Percentiles rank a stretch among this genome's conserved stretches.
These are phyloP conservation scores for Alternaria ethzedia DNA, from an alignment of 2,329 filamentous ascomycete genomes.

Conservation along the genomic window DNA sequence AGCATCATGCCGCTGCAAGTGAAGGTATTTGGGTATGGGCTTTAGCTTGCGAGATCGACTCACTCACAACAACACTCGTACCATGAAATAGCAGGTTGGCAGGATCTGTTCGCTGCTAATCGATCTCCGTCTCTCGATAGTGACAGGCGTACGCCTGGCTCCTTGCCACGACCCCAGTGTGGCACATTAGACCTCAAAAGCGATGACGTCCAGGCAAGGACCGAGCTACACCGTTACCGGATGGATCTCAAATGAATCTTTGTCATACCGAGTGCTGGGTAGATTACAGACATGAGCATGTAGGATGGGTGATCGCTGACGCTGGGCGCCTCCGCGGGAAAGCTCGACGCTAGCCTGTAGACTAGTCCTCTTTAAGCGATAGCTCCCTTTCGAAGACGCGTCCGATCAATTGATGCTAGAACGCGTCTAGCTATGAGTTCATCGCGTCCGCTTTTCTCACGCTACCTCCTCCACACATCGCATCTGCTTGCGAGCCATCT, in stretches of 20 bases:
- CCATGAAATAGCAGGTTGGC: not conserved
- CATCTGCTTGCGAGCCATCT: not conserved
- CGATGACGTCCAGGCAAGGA: not conserved
- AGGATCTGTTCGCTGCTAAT: not conserved
- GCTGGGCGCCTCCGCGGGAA: not conserved
- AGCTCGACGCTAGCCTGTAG: not conserved
- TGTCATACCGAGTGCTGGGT: not conserved
- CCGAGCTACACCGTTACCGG: not conserved
- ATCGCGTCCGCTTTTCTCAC: not conserved
- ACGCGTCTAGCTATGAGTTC: not conserved
- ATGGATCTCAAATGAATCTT: not conserved
- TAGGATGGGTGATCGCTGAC: not conserved
- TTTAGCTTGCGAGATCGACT: not conserved
- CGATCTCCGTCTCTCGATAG: not conserved
- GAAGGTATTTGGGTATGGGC: not conserved
- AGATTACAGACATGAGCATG: not conserved
- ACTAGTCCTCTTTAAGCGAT: not conserved
- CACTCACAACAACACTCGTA: not conserved
- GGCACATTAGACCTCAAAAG: not conserved
- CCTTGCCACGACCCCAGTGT: not conserved
- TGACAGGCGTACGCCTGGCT: not conserved
- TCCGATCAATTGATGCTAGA: not conserved
- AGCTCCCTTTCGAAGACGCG: not conserved
- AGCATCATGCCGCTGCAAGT: not conserved
- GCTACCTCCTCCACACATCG: not conserved